Evolutionary conservation across 768 basidiomycete species (phyloP).

Genomic region (Tricholomella constricta): DNA sequence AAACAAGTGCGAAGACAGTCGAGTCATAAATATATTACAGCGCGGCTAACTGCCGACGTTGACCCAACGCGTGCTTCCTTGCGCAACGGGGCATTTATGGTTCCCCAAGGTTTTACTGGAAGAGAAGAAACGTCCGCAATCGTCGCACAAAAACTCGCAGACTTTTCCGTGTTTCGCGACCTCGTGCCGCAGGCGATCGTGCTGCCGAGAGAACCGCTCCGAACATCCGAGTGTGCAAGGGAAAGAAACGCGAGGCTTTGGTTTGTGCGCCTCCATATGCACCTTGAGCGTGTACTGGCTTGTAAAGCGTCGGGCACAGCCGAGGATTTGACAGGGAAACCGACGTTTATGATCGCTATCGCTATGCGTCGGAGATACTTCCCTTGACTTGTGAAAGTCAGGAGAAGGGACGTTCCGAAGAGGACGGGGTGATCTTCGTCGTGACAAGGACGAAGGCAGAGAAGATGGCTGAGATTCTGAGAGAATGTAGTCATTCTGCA

Average conservation of each 20-base stretch:
- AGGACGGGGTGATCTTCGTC: constrained; percentile 14
- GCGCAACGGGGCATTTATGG: constrained; percentile 56
- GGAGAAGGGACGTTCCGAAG: constrained; percentile 8
- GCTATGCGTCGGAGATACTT: constrained; percentile 32
- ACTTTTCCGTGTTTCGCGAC: constrained; percentile 59
- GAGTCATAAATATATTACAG: too few species aligned
- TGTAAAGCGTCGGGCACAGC: constrained; percentile 52
- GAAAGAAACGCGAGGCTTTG: constrained; percentile 48
- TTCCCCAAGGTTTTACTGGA: constrained; percentile 53
- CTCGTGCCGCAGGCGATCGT: constrained; percentile 59
- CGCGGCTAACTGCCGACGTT: constrained; percentile 24
- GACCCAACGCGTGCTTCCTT: constrained; percentile 52
- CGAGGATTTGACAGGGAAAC: constrained; percentile 48
- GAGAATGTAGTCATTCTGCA: constrained; percentile 24
- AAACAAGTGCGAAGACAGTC: not conserved
- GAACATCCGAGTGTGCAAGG: constrained; percentile 56
- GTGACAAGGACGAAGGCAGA: constrained; percentile 8
- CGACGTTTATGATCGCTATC: constrained; percentile 42
- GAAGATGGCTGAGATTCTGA: constrained; percentile 12
- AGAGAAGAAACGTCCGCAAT: constrained; percentile 57
- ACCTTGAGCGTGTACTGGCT: constrained; percentile 57
- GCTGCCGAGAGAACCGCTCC: constrained; percentile 57
- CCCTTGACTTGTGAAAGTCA: constrained; percentile 26
- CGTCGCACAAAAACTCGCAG: constrained; percentile 54
- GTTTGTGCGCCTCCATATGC: constrained; percentile 57